phyloP scores from a whole-genome alignment of 768 basidiomycete genomes.

The Tricholoma hemisulphureum region DNA sequence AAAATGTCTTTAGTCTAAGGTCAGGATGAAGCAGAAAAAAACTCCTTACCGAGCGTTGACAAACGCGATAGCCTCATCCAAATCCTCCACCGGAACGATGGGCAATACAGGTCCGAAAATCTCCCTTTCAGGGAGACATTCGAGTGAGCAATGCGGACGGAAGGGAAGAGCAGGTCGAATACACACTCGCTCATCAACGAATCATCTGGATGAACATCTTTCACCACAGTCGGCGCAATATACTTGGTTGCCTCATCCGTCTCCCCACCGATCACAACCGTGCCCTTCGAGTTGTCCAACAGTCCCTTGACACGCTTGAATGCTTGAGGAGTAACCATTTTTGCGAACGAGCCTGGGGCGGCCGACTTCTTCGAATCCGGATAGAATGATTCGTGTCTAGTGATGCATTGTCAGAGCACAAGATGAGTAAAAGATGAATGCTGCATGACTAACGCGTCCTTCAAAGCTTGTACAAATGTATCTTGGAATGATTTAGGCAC shows the following conservation, averaged over 20 bases:
- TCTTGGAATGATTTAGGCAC: constrained; percentile 47
- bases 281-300: constrained; percentile 66
- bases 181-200: constrained; percentile 75
- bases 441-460: constrained; percentile 33
- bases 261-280: constrained; percentile 62
- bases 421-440: neutral
- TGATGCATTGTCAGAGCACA: neutral
- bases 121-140: constrained; percentile 46
- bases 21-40: neutral
- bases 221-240: constrained; percentile 74
- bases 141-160: neutral
- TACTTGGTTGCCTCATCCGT: constrained; percentile 55
- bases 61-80: constrained; percentile 71
- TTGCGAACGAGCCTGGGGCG: constrained; percentile 43
- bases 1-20: neutral
- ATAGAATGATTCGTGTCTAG: constrained; percentile 56
- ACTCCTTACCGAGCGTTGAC: constrained; percentile 54
- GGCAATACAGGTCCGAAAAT: constrained; percentile 84
- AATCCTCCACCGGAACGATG: constrained; percentile 63
- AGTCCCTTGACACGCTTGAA: constrained; percentile 59
- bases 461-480: constrained; percentile 43
- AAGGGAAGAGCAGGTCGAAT: neutral
- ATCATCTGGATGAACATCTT: constrained; percentile 59
- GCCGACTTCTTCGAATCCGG: constrained; percentile 47
- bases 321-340: constrained; percentile 53